Base-by-base conservation (phyloP, 2,329 filamentous ascomycete species). In the Aspergillus quadricinctus region DNA sequence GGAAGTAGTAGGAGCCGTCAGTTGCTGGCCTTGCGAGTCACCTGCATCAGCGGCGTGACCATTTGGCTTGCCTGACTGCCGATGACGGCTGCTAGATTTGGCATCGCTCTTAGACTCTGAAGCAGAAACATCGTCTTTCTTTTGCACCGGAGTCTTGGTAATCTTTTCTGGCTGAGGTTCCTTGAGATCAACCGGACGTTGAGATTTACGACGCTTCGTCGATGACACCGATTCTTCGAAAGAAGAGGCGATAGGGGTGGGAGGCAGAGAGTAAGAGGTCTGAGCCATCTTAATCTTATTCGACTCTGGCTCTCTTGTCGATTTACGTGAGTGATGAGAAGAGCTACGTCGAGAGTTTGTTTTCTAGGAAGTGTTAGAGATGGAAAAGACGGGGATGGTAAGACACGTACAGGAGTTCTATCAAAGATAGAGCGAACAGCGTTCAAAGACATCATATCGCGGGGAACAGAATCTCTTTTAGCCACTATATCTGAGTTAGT, bases 161-260 rank as follows among this genome's bases (percentile, higher is more conserved):
- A 14, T 31, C 19, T 54, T 57, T 48, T 63, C 57, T 10, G 56
- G 35, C 41, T 54, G 52, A n/a, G 51, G 50, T 3, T 52, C 40
- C 49, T 57, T 58, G 41, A 48, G 54, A 41, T 59, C 48, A 9
- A 58, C 31, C n/a, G 55, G 56, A 8, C 57, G 57, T 29, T 57
- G 61, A 21, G 62, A 65, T 29, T 56, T 62, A 40, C 60, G 61
- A 17, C 62, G 62, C 49, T 65, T 65, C n/a, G 57, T 52, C 19
- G 63, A 62, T 11, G 58, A 49, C 14, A 59, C 25, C n/a, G 60
- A 29, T 17, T 66, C 64, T 41, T 65, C 64, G 37, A 66, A 66
- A 9, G 62, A 58, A 11, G 64, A 58, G 21, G 55, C 57, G 25
- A 65, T 48, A 28, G 63, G 63, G 5, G 63, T 65, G 14, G 62